Conservation (phyloP, 352 stramenopile genomes). For the Phytopythium chamaehyphon region DNA sequence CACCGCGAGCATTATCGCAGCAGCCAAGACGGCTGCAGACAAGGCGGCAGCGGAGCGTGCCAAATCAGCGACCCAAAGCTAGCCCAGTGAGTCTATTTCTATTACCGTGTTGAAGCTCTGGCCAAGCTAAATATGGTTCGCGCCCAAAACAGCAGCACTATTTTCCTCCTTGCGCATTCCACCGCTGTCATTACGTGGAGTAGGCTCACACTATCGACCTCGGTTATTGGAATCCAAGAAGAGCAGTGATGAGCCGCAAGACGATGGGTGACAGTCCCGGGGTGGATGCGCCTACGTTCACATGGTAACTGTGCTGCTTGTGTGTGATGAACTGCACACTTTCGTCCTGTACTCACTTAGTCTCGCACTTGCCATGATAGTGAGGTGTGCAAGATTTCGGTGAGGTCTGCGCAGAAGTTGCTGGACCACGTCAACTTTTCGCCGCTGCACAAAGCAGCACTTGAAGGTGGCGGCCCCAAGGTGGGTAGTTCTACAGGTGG, state of each 20-base stretch:
- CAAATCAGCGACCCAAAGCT: no score
- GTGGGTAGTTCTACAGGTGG: constrained; percentile 8
- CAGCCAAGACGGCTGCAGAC: background rate
- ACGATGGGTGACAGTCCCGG: constrained; percentile 19
- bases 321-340: background rate
- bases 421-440: constrained; percentile 88
- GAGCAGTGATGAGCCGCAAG: constrained; percentile 4
- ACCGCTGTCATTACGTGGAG: no score
- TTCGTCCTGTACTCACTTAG: background rate
- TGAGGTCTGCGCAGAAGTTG: constrained; percentile 83
- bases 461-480: constrained; percentile 41
- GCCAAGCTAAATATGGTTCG: background rate
- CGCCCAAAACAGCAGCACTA: background rate
- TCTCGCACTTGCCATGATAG: constrained; percentile 21
- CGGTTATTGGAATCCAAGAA: background rate
- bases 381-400: constrained; percentile 87
- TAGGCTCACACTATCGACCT: no score
- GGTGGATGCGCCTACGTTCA: constrained; percentile 56
- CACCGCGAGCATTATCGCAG: no score
- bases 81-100: no score
- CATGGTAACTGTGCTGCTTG: constrained; percentile 34
- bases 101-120: no score
- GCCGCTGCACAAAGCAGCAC: constrained; percentile 76
- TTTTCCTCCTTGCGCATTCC: no score
- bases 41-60: background rate